phyloP scores from a whole-genome alignment of 2,329 filamentous ascomycete genomes.

The Monosporascus sp. region DNA sequence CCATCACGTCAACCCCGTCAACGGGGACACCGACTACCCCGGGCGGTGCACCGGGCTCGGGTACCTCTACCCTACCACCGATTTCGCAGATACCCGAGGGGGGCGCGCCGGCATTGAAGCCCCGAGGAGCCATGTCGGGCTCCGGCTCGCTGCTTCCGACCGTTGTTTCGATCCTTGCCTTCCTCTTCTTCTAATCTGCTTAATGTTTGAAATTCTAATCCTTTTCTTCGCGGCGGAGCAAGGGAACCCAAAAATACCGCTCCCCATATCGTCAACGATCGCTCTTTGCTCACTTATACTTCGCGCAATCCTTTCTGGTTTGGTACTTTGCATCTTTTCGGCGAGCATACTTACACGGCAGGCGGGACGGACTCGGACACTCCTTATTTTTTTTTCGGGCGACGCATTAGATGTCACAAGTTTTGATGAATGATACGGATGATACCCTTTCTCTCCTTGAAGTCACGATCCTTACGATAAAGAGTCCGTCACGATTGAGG shows the following conservation, averaged over 20 bases:
- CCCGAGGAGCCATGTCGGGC: conserved; percentile 1
- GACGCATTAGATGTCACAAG: background rate
- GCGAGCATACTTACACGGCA: background rate
- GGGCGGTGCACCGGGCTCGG: background rate
- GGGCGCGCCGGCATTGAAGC: conserved; percentile 10
- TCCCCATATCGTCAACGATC: too few species aligned
- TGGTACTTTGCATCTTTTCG: background rate
- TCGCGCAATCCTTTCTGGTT: conserved; percentile 4
- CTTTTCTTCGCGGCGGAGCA: too few species aligned
- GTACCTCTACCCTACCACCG: conserved; percentile 5
- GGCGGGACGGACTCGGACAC: background rate
- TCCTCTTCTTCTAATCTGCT: conserved; percentile 18
- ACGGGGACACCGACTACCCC: conserved; percentile 8
- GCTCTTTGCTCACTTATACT: background rate
- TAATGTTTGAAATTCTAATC: conserved; percentile 12
- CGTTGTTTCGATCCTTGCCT: conserved; percentile 16
- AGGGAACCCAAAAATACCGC: too few species aligned
- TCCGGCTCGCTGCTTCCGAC: conserved; percentile 14
- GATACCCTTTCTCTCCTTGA: background rate
- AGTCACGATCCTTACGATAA: background rate
- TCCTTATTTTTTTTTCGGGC: background rate
- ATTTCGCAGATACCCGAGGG: conserved; percentile 9
- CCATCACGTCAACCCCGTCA: background rate
- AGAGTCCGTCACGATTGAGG: background rate
- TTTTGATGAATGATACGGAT: background rate